Base-by-base conservation (phyloP, 2,329 filamentous ascomycete genomes). In the Trichophyton benhamiae region DNA sequence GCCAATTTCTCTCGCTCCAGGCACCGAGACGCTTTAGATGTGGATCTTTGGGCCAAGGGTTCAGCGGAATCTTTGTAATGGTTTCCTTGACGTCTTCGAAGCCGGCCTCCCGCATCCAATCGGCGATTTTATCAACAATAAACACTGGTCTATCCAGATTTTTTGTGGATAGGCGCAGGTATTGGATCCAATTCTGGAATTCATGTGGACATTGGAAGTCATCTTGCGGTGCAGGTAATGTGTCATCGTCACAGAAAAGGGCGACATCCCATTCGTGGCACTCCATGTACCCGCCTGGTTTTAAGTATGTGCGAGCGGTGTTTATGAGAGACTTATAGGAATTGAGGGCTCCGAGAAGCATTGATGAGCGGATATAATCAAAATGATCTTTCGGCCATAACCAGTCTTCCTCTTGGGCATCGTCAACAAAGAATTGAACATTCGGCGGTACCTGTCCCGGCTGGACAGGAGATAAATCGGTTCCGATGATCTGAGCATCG, bases 351-450 rank as follows among this genome's bases (percentile, higher is more conserved):
- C 84, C 85, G 1, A 77, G 75, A 72, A 87, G 77, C 66, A 83
- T 75, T 52, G 81, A 78, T 1, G 81, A 78, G 70, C 86, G 84
- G 62, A 87, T 78, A 63, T 81, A 80, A 70, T 86, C 83, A 66
- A 85, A 78, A 65, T 77, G 67, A 61, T 77, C 66, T 0, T 74
- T 67, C 3, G 77, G 74, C 73, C 82, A 69, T 73, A 81, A 74
- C 83, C 83, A 85, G 61, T 87, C 80, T 1, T 78, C 75, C 68
- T 84, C 82, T 2, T 80, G 78, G 68, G 79, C 79, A 67, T 91
- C 87, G 68, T 90, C 87, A 53, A 91, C 80, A 63, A 84, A 83
- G 66, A 91, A 91, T 64, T 84, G 82, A 13, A 90, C 85, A 64
- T 91, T 91, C 17, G 82, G 80, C 0, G 88, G 87, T 0, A 89